Evolutionary conservation across 345 rosid genomes (phyloP).

Genomic region (Punica granatum): DNA sequence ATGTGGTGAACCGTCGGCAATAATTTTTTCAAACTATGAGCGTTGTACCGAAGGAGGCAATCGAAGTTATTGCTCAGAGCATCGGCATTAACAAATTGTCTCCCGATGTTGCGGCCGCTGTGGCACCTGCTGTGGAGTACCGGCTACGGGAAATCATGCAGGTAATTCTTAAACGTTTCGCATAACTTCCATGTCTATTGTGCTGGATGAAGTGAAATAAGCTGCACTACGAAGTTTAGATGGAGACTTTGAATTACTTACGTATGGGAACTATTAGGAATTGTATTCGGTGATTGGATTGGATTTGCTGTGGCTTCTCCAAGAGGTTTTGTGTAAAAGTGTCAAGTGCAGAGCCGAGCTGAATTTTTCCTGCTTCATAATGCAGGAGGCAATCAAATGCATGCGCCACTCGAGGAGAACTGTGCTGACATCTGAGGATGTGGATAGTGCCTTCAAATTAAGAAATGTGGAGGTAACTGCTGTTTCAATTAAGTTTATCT

Average conservation of each 20-base stretch:
- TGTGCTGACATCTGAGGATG: slow-evolving; percentile 53
- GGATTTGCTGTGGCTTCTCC: neutral
- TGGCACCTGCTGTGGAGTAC: slow-evolving; percentile 82
- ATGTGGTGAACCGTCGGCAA: neutral
- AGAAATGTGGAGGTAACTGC: slow-evolving; percentile 64
- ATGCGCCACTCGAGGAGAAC: slow-evolving; percentile 85
- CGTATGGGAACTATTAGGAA: neutral
- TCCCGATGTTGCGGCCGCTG: slow-evolving; percentile 52
- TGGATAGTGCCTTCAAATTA: slow-evolving; percentile 65
- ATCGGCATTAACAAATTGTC: slow-evolving; percentile 64
- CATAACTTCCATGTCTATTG: neutral
- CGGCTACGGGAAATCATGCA: slow-evolving; percentile 86
- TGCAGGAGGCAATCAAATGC: slow-evolving; percentile 82
- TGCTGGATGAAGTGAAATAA: neutral
- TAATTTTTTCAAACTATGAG: slow-evolving; percentile 27
- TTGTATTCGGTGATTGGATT: neutral
- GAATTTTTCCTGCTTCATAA: neutral
- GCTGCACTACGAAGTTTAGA: neutral
- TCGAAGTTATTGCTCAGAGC: slow-evolving; percentile 84
- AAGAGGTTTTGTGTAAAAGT: neutral
- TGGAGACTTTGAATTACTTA: neutral
- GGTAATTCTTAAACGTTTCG: slow-evolving; percentile 22
- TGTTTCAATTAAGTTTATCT: neutral
- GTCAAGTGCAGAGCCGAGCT: neutral
- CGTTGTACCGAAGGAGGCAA: slow-evolving; percentile 61